Conservation (phyloP, 352 stramenopile species). For the Globisporangium splendens region DNA sequence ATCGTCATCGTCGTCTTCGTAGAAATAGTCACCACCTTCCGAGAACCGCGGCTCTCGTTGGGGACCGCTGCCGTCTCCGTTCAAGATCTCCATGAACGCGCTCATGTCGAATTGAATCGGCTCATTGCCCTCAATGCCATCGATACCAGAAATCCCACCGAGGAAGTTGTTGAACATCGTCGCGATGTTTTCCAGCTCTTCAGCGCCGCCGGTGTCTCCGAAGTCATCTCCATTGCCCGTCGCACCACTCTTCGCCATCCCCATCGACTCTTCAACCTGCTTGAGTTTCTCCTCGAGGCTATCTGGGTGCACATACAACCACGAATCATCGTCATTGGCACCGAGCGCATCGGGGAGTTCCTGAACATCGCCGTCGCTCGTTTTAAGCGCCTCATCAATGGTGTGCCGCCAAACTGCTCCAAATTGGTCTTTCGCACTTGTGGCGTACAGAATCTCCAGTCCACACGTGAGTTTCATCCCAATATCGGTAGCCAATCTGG, state of each 20-base stretch:
- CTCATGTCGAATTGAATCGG: conserved; percentile 67
- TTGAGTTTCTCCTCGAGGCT: conserved; percentile 66
- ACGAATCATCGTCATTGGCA: conserved; percentile 69
- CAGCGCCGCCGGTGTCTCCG: conserved; percentile 29
- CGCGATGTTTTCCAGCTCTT: conserved; percentile 68
- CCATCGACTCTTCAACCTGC: conserved; percentile 12
- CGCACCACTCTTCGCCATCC: conserved; percentile 16
- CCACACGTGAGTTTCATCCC: conserved; percentile 78
- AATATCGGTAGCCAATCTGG: conserved; percentile 39
- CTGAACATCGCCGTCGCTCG: neutral
- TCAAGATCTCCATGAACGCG: conserved; percentile 66
- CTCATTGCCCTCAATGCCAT: conserved; percentile 56
- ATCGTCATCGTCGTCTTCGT: conserved; percentile 18
- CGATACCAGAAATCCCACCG: conserved; percentile 47
- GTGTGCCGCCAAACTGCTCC: conserved; percentile 29
- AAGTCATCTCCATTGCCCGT: neutral
- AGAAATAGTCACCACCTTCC: conserved; percentile 11
- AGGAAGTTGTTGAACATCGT: conserved; percentile 79
- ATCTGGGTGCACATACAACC: conserved; percentile 75
- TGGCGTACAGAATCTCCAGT: conserved; percentile 63
- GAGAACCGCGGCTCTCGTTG: conserved; percentile 12
- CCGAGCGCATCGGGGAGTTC: conserved; percentile 11
- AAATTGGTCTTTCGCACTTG: conserved; percentile 40
- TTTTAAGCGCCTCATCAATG: conserved; percentile 31
- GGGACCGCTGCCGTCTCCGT: conserved; percentile 16